phyloP scores from a whole-genome alignment of 257 asterid genomes.

The Rubia yunnanensis region DNA sequence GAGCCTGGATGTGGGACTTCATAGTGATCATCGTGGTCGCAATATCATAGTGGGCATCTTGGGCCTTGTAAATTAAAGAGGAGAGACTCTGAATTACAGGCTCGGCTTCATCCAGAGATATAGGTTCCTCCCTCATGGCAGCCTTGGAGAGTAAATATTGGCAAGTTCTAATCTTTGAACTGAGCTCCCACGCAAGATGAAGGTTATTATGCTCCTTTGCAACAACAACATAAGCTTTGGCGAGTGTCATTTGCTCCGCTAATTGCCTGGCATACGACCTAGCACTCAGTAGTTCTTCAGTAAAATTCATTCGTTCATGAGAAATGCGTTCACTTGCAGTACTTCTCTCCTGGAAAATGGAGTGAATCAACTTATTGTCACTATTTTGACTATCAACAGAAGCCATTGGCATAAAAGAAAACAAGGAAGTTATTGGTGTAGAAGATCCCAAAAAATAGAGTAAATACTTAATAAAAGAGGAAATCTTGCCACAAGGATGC shows the following conservation, averaged over 20 bases:
- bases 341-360: constrained; percentile 46
- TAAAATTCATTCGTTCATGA: constrained; percentile 43
- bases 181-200: constrained; percentile 84
- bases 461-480: neutral
- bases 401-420: neutral
- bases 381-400: neutral
- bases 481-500: neutral
- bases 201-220: constrained; percentile 80
- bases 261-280: constrained; percentile 75
- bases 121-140: constrained; percentile 64
- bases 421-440: neutral
- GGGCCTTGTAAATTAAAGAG: constrained; percentile 73
- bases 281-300: constrained; percentile 49
- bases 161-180: constrained; percentile 65
- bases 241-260: constrained; percentile 80
- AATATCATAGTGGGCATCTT: constrained; percentile 73
- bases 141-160: constrained; percentile 76
- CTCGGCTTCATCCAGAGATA: constrained; percentile 75
- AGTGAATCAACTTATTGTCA: neutral
- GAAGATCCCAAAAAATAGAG: neutral
- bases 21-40: constrained; percentile 75
- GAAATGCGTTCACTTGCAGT: constrained; percentile 34
- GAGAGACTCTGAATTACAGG: constrained; percentile 65
- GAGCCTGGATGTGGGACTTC: constrained; percentile 83
- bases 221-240: constrained; percentile 77